Evolutionary conservation across 2,329 filamentous ascomycete species (phyloP), one percentile per base, ranked within the genome.

Genomic region (Epichloe festucae): DNA sequence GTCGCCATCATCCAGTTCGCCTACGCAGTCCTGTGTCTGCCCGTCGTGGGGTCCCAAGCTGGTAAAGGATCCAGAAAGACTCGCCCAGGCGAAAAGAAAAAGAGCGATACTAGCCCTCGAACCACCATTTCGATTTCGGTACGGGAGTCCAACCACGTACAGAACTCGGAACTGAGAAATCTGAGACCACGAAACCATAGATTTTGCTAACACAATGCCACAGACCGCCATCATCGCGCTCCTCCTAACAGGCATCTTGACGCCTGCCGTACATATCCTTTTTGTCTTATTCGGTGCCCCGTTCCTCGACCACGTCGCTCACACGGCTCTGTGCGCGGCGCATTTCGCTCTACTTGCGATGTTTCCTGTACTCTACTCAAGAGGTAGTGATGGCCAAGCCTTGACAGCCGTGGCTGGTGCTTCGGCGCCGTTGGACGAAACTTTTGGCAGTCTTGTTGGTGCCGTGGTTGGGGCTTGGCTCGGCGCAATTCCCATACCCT

Each of bases 241-340:
- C 39, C 56, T 74, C 19, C 62, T 95, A 76, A 82, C 87, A 2
- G 76, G 80, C 2, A 75, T 93, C 57, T 73, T 90, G 52, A 84
- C 86, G 7, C 77, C 91, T 35, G 65, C 66, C 31, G 60, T 84
- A 21, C 74, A 83, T 64, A 64, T 80, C 43, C 69, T 82, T 39
- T 94, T 94, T 60, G 75, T 97, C 61, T 85, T 97, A 58, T 94
- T 96, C 68, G 93, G 93, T 62, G 93, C 91, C 7, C 93, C 93
- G 0, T 74, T 95, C 50, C 87, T 91, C 35, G 88, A 87, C 1
- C 87, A 96, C 65, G 71, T 85, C 48, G 64, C 74, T 4, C 85
- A 94, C 58, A 98, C 93, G 1, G 65, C 87, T 35, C 81, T 96
- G 38, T 85, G 84, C 65, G 85, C 88, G 3, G 78, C 85, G 2